phyloP scores from a whole-genome alignment of 805 yeast species.

The Metschnikowia hibisci region DNA sequence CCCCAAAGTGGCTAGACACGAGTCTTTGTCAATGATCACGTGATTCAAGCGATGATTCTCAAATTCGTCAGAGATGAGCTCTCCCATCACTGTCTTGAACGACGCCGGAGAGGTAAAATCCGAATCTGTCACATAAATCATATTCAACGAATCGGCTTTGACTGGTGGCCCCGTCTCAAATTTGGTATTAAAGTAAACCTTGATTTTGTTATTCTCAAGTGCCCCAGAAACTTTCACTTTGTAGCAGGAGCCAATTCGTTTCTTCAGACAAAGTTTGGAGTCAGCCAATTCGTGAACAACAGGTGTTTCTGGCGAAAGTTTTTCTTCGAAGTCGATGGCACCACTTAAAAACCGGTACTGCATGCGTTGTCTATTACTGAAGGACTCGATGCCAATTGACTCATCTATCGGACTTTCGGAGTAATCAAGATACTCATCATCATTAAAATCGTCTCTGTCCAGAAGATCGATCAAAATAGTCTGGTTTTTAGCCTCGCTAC shows the following conservation, averaged over 20 bases:
- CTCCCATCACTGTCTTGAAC: conserved; percentile 60
- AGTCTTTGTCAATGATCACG: conserved; percentile 31
- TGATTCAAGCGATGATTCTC: conserved; percentile 25
- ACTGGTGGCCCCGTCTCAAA: conserved; percentile 44
- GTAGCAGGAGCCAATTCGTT: conserved; percentile 57
- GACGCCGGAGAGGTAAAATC: conserved; percentile 61
- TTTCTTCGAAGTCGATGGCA: conserved; percentile 28
- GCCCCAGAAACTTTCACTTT: conserved; percentile 33
- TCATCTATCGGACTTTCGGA: background rate
- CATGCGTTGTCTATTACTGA: conserved; percentile 33
- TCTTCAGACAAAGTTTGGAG: conserved; percentile 55
- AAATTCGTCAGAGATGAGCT: conserved; percentile 32
- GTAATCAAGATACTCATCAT: conserved; percentile 16
- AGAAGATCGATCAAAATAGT: conserved; percentile 55
- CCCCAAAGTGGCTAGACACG: conserved; percentile 61
- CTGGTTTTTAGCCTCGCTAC: conserved; percentile 46
- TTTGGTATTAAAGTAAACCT: conserved; percentile 52
- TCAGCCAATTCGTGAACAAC: conserved; percentile 36
- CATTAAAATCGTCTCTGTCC: conserved; percentile 32
- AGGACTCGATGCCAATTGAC: conserved; percentile 15
- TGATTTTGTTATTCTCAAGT: conserved; percentile 7
- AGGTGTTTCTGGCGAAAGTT: conserved; percentile 5
- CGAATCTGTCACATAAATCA: conserved; percentile 62
- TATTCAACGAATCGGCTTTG: conserved; percentile 52
- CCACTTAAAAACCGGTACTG: conserved; percentile 65